These are phyloP conservation scores for Rhodotorula sp. DNA, from an alignment of 1,284 basidiomycete genomes.

Conservation along the genomic window DNA sequence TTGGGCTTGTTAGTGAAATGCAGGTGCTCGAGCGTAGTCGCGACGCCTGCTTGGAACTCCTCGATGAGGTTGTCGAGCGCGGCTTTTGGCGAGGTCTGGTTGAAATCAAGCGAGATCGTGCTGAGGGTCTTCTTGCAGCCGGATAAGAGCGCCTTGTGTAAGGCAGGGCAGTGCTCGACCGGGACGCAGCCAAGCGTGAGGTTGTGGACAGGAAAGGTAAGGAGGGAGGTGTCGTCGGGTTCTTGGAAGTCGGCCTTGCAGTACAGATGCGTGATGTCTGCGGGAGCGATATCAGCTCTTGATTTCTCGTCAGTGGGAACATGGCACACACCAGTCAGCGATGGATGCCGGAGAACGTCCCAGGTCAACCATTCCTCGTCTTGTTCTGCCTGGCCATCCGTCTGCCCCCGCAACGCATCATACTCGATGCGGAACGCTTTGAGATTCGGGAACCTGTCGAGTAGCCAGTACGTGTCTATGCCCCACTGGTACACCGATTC, in stretches of 20 bases:
- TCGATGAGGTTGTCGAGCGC: conserved; percentile 26
- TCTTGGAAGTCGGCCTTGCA: conserved; percentile 25
- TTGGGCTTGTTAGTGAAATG: conserved; percentile 31
- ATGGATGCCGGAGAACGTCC: conserved; percentile 29
- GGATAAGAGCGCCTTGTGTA: conserved; percentile 25
- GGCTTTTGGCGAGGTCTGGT: conserved; percentile 6
- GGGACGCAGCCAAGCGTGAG: conserved; percentile 24
- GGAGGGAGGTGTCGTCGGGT: conserved; percentile 13
- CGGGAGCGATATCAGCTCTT: background rate
- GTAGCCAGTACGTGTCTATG: conserved; percentile 25
- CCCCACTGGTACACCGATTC: conserved; percentile 19
- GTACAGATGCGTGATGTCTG: conserved; percentile 23
- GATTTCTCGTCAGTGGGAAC: background rate
- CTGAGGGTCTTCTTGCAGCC: conserved; percentile 21
- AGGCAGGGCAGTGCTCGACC: conserved; percentile 1
- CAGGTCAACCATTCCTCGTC: conserved; percentile 31
- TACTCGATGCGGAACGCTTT: conserved; percentile 21
- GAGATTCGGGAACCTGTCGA: conserved; percentile 20
- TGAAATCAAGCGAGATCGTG: conserved; percentile 24
- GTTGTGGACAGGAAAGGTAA: conserved; percentile 16
- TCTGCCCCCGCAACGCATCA: conserved; percentile 6
- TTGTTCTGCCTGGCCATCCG: conserved; percentile 23
- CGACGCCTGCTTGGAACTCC: conserved; percentile 23
- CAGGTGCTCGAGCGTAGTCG: conserved; percentile 21
- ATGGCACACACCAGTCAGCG: conserved; percentile 8